These are phyloP conservation scores for Pyrrhoderma noxium DNA, from an alignment of 1,284 basidiomycete species.

Conservation along the genomic window DNA sequence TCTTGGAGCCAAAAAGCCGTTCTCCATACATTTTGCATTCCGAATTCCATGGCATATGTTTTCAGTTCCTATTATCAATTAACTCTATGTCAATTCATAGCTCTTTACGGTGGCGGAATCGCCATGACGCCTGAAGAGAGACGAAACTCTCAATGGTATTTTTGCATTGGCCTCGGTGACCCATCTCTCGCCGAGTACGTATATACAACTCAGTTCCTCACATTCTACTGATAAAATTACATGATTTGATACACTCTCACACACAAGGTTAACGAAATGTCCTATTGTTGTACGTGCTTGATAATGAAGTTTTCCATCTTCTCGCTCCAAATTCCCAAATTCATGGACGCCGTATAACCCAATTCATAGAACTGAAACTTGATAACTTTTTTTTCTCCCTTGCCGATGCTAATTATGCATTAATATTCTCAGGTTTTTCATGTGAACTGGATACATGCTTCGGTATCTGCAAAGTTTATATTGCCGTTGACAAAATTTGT, in stretches of 20 bases:
- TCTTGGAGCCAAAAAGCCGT: not conserved
- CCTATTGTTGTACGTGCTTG: conserved; percentile 14
- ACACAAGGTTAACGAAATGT: not conserved
- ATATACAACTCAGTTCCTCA: not conserved
- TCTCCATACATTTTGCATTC: not conserved
- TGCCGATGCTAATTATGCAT: too few species aligned
- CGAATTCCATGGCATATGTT: not conserved
- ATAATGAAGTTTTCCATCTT: too few species aligned
- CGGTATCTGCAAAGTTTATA: conserved; percentile 10
- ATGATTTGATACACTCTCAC: too few species aligned
- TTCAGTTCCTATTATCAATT: not conserved
- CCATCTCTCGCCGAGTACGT: conserved; percentile 17
- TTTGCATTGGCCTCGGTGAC: conserved; percentile 17
- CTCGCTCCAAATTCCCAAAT: too few species aligned
- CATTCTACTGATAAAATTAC: too few species aligned
- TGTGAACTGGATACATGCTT: conserved; percentile 18
- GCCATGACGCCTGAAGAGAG: conserved; percentile 13
- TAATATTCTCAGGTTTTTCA: conserved; percentile 17
- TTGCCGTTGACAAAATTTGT: conserved; percentile 16
- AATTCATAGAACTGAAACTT: too few species aligned
- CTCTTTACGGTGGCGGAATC: conserved; percentile 17
- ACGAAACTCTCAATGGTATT: conserved; percentile 14
- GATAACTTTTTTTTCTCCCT: too few species aligned
- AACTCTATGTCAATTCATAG: not conserved
- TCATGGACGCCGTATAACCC: too few species aligned